A percentile compares a stretch with the other conserved stretches of the same genome.
Evolutionary conservation across 352 stramenopile species (phyloP).

Genomic region (Pythium monospermum): DNA sequence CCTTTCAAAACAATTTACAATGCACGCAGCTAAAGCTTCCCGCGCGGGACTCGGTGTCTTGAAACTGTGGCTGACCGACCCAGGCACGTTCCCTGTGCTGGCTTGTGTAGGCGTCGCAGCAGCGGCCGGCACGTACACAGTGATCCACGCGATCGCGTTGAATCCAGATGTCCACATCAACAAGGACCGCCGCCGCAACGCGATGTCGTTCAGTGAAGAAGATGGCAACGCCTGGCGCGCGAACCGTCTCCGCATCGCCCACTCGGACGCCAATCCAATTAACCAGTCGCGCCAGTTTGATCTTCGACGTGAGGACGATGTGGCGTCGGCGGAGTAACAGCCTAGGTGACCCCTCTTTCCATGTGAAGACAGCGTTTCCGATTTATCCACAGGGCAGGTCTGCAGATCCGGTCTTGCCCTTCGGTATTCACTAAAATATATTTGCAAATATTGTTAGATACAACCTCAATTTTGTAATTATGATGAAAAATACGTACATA

Average conservation of each 20-base stretch:
- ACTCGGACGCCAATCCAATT: constrained; percentile 38
- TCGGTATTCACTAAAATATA: too few species aligned
- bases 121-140: constrained; percentile 16
- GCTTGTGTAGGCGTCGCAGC: constrained; percentile 31
- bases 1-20: neutral
- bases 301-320: constrained; percentile 30
- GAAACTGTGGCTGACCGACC: constrained; percentile 45
- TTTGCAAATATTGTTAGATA: too few species aligned
- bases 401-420: too few species aligned
- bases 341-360: too few species aligned
- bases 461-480: too few species aligned
- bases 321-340: too few species aligned
- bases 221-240: constrained; percentile 27
- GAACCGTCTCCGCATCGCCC: constrained; percentile 33
- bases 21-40: neutral
- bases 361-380: too few species aligned
- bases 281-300: constrained; percentile 57
- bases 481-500: too few species aligned
- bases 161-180: constrained; percentile 30
- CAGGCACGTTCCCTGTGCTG: constrained; percentile 35
- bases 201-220: constrained; percentile 27
- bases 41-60: constrained; percentile 30
- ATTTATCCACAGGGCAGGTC: too few species aligned
- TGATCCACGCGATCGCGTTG: constrained; percentile 20
- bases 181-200: constrained; percentile 28